A percentile compares a stretch with the other conserved stretches of the same genome.
Evolutionary conservation across 2,329 filamentous ascomycete species (phyloP).

Genomic region (Escovopsis weberi): DNA sequence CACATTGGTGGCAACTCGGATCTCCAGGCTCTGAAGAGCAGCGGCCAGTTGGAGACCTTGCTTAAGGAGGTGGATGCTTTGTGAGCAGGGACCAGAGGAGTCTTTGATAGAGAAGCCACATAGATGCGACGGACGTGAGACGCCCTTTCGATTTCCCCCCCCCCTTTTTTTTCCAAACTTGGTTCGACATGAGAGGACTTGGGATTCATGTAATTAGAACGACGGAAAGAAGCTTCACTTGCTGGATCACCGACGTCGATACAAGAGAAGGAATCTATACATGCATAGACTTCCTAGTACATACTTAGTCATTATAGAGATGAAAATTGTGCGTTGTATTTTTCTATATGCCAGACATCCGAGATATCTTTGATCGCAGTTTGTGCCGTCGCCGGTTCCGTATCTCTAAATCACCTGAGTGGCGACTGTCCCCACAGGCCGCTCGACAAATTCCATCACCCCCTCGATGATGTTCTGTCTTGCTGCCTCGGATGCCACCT

Average conservation of each 20-base stretch:
- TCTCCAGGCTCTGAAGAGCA: slow-evolving; percentile 43
- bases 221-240: neutral
- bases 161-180: neutral
- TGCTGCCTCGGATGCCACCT: slow-evolving; percentile 72
- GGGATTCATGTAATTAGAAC: neutral
- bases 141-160: neutral
- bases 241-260: neutral
- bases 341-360: neutral
- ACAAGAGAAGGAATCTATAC: neutral
- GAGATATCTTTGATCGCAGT: neutral
- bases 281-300: neutral
- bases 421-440: slow-evolving; percentile 77
- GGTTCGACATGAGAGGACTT: neutral
- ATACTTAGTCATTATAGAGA: neutral
- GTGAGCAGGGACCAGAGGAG: slow-evolving; percentile 22
- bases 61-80: slow-evolving; percentile 29
- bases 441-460: slow-evolving; percentile 72
- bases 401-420: slow-evolving; percentile 46
- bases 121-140: neutral
- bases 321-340: too few relatives aligned
- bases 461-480: slow-evolving; percentile 75
- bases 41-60: slow-evolving; percentile 25
- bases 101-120: too few relatives aligned
- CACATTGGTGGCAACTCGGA: slow-evolving; percentile 97
- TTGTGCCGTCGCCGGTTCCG: neutral